Conservation (phyloP, 306 rosid genomes). For the Inga laurina region DNA sequence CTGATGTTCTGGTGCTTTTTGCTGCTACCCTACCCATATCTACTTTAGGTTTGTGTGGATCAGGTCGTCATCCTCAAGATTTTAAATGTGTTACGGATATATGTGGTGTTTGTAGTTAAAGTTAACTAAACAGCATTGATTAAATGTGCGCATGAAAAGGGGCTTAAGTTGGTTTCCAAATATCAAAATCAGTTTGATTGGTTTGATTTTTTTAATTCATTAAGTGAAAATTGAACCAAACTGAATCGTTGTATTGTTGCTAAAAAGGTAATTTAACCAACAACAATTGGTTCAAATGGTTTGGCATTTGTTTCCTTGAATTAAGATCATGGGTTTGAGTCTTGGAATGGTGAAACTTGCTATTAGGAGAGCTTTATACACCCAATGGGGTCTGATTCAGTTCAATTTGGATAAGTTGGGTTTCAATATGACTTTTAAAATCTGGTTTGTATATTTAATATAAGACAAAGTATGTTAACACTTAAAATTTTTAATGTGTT, state of each 20-base stretch:
- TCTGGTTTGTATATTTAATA: not conserved
- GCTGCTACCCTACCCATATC: not conserved
- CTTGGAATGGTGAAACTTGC: not conserved
- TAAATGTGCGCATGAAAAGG: not conserved
- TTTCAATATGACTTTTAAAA: not conserved
- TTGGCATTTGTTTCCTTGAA: not conserved
- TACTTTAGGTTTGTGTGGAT: not conserved
- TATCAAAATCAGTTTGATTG: not conserved
- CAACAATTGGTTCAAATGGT: not conserved
- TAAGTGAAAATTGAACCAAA: not conserved
- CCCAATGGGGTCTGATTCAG: not conserved
- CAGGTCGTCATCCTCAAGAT: not conserved
- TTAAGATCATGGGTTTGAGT: not conserved
- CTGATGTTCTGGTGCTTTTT: not conserved
- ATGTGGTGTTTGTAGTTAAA: not conserved
- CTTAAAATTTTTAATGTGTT: not conserved
- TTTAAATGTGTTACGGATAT: not conserved
- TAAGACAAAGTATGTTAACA: not conserved
- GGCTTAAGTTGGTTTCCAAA: not conserved
- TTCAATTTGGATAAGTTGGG: not conserved
- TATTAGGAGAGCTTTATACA: not conserved
- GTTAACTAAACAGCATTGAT: not conserved
- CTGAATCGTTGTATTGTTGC: not conserved
- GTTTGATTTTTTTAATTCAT: not conserved
- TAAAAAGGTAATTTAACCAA: not conserved